Conservation (phyloP, 139 green algal species). For the Chlorella sp. region DNA sequence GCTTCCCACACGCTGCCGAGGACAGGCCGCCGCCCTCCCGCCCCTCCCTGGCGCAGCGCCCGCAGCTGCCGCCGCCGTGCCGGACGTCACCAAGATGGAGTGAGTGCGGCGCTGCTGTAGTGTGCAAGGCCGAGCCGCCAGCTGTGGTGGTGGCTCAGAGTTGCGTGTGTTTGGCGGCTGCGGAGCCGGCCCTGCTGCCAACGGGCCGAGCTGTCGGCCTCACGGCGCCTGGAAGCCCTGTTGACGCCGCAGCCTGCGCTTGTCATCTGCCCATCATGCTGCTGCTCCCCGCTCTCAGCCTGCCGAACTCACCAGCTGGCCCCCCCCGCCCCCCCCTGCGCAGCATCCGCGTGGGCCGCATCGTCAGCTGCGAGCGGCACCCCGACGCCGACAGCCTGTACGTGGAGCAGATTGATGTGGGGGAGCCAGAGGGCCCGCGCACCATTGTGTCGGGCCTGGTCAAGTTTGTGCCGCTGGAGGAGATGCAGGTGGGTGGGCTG, state of each 20-base stretch:
- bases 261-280: no score
- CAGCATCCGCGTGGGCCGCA: slow-evolving; percentile 84
- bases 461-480: slow-evolving; percentile 89
- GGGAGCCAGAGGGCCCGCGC: slow-evolving; percentile 76
- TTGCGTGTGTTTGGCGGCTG: no score
- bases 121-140: not conserved
- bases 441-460: slow-evolving; percentile 91
- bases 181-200: no score
- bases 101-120: not conserved
- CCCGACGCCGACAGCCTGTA: slow-evolving; percentile 93
- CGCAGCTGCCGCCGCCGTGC: not conserved
- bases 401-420: slow-evolving; percentile 95
- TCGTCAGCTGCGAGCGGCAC: slow-evolving; percentile 76
- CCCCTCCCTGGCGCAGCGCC: slow-evolving; percentile 1
- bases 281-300: no score
- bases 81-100: slow-evolving; percentile 41
- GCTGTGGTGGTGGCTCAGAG: slow-evolving; percentile 50
- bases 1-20: no score
- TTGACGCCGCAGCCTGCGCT: no score
- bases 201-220: no score
- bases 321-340: no score
- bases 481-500: slow-evolving; percentile 67
- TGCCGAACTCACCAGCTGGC: no score
- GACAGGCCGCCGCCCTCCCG: not conserved
- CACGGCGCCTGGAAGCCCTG: no score